These are phyloP conservation scores for Penicillium sp. DNA, from an alignment of 2,329 filamentous ascomycete genomes.

Conservation along the genomic window DNA sequence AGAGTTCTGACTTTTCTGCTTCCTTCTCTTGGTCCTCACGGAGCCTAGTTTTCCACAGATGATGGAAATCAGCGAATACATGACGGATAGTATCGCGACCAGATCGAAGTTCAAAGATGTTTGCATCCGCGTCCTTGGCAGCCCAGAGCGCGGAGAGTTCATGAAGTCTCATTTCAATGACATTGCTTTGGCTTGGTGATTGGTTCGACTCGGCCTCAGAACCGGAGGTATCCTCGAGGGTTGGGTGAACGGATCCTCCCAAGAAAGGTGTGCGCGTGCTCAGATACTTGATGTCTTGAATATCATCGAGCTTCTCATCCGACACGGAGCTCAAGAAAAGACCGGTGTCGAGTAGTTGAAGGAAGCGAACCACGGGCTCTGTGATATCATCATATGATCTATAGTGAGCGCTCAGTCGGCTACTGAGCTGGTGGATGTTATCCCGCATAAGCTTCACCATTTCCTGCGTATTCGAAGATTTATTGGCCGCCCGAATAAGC, in stretches of 20 bases:
- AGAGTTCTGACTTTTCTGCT: slow-evolving; percentile 72
- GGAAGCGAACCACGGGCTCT: slow-evolving; percentile 71
- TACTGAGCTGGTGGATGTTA: slow-evolving; percentile 67
- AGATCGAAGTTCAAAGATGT: slow-evolving; percentile 38
- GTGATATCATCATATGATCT: slow-evolving; percentile 83
- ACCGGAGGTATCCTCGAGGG: slow-evolving; percentile 4
- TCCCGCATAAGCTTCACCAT: slow-evolving; percentile 47
- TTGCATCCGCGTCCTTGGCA: slow-evolving; percentile 34
- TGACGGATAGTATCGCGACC: slow-evolving; percentile 60
- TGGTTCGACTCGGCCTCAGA: slow-evolving; percentile 1
- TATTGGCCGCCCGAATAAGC: slow-evolving; percentile 23
- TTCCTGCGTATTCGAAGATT: slow-evolving; percentile 22
- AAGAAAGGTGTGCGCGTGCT: slow-evolving; percentile 42
- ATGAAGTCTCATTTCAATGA: slow-evolving; percentile 38
- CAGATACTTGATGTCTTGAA: slow-evolving; percentile 29
- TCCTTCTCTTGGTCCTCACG: slow-evolving; percentile 73
- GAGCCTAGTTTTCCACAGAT: slow-evolving; percentile 76
- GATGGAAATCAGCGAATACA: slow-evolving; percentile 70
- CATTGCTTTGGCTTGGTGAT: slow-evolving; percentile 23
- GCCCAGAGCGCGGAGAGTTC: slow-evolving; percentile 37
- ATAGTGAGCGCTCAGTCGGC: slow-evolving; percentile 68
- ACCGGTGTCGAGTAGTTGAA: slow-evolving; percentile 76
- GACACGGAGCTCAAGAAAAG: slow-evolving; percentile 57
- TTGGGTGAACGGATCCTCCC: slow-evolving; percentile 28
- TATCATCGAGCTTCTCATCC: slow-evolving; percentile 13